phyloP scores from a whole-genome alignment of 2,329 filamentous ascomycete species.

The Phialemoniopsis sp. region DNA sequence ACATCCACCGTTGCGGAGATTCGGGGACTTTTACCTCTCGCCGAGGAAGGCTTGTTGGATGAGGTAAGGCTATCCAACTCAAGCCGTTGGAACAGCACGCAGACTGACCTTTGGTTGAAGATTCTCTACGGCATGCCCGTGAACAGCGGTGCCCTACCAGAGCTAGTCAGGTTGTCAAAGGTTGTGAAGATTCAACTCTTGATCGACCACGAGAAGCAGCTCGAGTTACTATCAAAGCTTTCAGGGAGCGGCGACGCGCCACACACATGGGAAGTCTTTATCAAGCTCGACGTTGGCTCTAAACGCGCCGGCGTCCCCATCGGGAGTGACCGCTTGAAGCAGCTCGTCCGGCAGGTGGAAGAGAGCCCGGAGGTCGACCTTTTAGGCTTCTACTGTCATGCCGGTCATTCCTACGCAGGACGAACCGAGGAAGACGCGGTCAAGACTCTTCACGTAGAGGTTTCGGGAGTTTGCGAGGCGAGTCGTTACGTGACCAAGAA shows the following conservation, averaged over 20 bases:
- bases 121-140: slow-evolving; percentile 35
- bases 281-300: slow-evolving; percentile 31
- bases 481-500: slow-evolving; percentile 20
- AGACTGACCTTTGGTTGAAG: slow-evolving; percentile 11
- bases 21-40: slow-evolving; percentile 29
- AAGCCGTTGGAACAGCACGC: no score
- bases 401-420: slow-evolving; percentile 29
- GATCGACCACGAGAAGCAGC: slow-evolving; percentile 28
- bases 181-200: slow-evolving; percentile 27
- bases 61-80: slow-evolving; percentile 30
- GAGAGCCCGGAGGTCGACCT: slow-evolving; percentile 20
- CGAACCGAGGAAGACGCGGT: slow-evolving; percentile 23
- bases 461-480: slow-evolving; percentile 21
- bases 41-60: slow-evolving; percentile 30
- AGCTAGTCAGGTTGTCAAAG: slow-evolving; percentile 20
- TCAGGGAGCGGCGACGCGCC: background rate
- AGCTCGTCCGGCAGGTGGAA: slow-evolving; percentile 19
- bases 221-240: slow-evolving; percentile 20
- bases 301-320: slow-evolving; percentile 25
- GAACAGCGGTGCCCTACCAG: slow-evolving; percentile 23
- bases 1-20: slow-evolving; percentile 36
- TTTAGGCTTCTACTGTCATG: slow-evolving; percentile 32
- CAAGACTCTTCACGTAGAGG: slow-evolving; percentile 19
- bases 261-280: slow-evolving; percentile 24
- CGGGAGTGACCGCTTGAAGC: slow-evolving; percentile 16